Base-by-base conservation (phyloP, 306 rosid genomes). In the Canavalia ensiformis region DNA sequence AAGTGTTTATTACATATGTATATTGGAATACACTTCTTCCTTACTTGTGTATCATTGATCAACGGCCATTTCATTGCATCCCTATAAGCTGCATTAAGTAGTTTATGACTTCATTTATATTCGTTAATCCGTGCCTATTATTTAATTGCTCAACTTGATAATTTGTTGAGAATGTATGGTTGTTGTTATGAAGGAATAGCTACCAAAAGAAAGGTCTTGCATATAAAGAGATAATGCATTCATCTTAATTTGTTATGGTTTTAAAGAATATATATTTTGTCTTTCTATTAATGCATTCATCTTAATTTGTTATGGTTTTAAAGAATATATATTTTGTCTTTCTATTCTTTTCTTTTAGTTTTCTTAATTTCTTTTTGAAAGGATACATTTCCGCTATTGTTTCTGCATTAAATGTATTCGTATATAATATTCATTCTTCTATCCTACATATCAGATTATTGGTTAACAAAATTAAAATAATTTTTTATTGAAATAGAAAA, bases 211-310 rank as follows among this genome's bases (percentile, higher is more conserved):
- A 7, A 18, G 18, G 28, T 62, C 68, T 39, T 13, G 0, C 7
- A n/a, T 39, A n/a, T 39, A n/a, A 33, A 65, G 57, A n/a, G 41
- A 46, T 28, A 18, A 29, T 46, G 54, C 41, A 45, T 28, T 10
- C 74, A 46, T 68, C 28, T 29, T 68, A 66, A 66, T 45, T 28
- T 44, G 18, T 67, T 68, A 29, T 68, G 29, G 6, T 6, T 56
- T 46, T 31, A 46, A 28, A 28, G 3, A 10, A 47, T 28, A 0
- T 68, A 45, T 2, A n/a, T 49, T 31, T 42, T 28, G 8, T 2
- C 29, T 44, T 30, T 30, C 57, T 47, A 9, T 69, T 30, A n/a
- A n/a, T n/a, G 55, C 41, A 45, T 28, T 10, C 74, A 46, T 68
- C 28, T 29, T 68, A 66, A 66, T 45, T 29, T 44, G 18, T 67